These are phyloP conservation scores for Penicillium turbatum DNA, from an alignment of 495 filamentous ascomycete genomes.

Conservation along the genomic window DNA sequence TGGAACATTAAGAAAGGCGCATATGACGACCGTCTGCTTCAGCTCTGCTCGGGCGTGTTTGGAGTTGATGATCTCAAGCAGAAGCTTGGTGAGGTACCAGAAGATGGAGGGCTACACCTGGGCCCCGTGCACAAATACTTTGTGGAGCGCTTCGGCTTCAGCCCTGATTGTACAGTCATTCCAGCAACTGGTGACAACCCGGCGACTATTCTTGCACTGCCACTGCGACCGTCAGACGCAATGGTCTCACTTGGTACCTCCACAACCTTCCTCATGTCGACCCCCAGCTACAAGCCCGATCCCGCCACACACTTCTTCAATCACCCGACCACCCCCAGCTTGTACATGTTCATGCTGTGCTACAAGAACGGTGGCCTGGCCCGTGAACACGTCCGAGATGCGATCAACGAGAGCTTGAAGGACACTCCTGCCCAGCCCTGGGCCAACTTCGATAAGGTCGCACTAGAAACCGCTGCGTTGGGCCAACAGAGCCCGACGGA, in stretches of 20 bases:
- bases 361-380: constrained; percentile 97
- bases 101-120: constrained; percentile 74
- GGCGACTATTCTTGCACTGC: constrained; percentile 86
- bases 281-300: constrained; percentile 81
- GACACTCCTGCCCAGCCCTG: constrained; percentile 52
- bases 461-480: constrained; percentile 60
- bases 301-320: constrained; percentile 87
- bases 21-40: constrained; percentile 71
- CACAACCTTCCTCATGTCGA: constrained; percentile 96
- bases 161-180: constrained; percentile 64
- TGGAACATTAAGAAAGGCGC: constrained; percentile 76
- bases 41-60: constrained; percentile 67
- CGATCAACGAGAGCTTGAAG: constrained; percentile 46
- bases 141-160: constrained; percentile 71
- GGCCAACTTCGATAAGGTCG: constrained; percentile 70
- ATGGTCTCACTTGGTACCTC: constrained; percentile 93
- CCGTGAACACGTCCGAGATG: constrained; percentile 81
- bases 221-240: constrained; percentile 78
- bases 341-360: constrained; percentile 99
- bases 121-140: constrained; percentile 75
- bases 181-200: constrained; percentile 96
- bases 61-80: constrained; percentile 62
- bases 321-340: constrained; percentile 72
- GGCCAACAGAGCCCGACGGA: constrained; percentile 51
- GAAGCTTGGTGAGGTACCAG: constrained; percentile 76